Base-by-base conservation (phyloP, 1,139 yeast genomes). In the Yamadazyma dendronema region DNA sequence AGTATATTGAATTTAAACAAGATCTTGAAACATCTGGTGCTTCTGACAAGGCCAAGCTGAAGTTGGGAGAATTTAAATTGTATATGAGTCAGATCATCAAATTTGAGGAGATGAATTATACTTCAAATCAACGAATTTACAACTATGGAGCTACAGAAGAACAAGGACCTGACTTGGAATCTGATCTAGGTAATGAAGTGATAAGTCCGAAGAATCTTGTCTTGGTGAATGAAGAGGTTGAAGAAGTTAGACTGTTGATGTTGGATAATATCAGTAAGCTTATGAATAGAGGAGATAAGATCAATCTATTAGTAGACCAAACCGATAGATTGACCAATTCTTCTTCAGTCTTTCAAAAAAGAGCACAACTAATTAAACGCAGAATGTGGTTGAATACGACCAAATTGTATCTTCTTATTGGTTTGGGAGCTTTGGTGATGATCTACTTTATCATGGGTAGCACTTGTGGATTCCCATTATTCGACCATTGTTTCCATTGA, bases 261-360 rank as follows among this genome's bases (percentile, higher is more conserved):
- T 74, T 79, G 52, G 86, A 81, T 42, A 82, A 82, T 50, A 80
- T 82, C 39, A 82, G 78, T 49, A 77, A 77, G 52, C 65, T 89
- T 17, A 66, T 89, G 52, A 81, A 80, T 51, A 73, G 97, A 39
- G 96, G 95, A 10, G 96, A 88, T 51, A 74, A 86, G 40, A 79
- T 89, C 41, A 79, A 80, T 44, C 61, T 77, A 34, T 68, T 89
- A 43, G 95, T 88, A 13, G 85, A 83, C 55, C 89, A 89, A 56
- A 88, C 96, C 1, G 86, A 85, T 46, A 70, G 81, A 37, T 71
- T 88, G 59, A 86, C 84, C 47, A 72, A 74, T 21, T 77, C 80
- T 25, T 79, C 95, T 4, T 77, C 72, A 61, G 76, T 84, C 31
- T 89, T 89, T 55, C 81, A 87, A 47, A 79, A 83, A 47, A 72